Percentiles rank a stretch among this genome's conserved stretches.
Conservation (phyloP, 768 basidiomycete species). For the Collybia sordida region DNA sequence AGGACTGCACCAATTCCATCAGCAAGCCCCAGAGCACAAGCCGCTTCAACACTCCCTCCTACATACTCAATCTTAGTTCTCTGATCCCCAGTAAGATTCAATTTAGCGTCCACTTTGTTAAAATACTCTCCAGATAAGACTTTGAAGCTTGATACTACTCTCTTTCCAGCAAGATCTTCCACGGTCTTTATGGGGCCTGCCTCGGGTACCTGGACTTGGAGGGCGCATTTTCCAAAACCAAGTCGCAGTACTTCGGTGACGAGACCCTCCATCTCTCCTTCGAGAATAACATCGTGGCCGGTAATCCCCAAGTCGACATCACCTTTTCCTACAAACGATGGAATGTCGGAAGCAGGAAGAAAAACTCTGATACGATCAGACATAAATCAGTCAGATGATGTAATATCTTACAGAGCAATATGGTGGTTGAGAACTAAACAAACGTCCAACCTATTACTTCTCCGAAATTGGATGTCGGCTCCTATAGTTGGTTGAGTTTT, state of each 20-base stretch:
- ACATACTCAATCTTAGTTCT: conserved; percentile 91
- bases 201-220: conserved; percentile 93
- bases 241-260: conserved; percentile 82
- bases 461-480: conserved; percentile 93
- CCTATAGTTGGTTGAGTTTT: conserved; percentile 43
- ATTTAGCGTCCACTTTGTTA: conserved; percentile 52
- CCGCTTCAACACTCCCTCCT: conserved; percentile 97
- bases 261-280: conserved; percentile 76
- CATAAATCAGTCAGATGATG: not conserved
- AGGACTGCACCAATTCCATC: conserved; percentile 85
- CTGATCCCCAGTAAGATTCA: conserved; percentile 50
- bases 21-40: conserved; percentile 92
- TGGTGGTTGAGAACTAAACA: conserved; percentile 92
- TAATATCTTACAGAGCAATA: conserved; percentile 79
- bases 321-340: conserved; percentile 97
- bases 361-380: conserved; percentile 68
- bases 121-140: conserved; percentile 85
- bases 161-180: conserved; percentile 84
- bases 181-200: conserved; percentile 62
- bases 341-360: conserved; percentile 95
- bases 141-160: conserved; percentile 94
- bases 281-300: conserved; percentile 95
- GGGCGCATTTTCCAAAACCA: conserved; percentile 88
- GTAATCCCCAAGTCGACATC: conserved; percentile 97
- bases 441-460: conserved; percentile 86